These are phyloP conservation scores for Claviceps humidiphila DNA, from an alignment of 2,329 filamentous ascomycete species.

Conservation along the genomic window DNA sequence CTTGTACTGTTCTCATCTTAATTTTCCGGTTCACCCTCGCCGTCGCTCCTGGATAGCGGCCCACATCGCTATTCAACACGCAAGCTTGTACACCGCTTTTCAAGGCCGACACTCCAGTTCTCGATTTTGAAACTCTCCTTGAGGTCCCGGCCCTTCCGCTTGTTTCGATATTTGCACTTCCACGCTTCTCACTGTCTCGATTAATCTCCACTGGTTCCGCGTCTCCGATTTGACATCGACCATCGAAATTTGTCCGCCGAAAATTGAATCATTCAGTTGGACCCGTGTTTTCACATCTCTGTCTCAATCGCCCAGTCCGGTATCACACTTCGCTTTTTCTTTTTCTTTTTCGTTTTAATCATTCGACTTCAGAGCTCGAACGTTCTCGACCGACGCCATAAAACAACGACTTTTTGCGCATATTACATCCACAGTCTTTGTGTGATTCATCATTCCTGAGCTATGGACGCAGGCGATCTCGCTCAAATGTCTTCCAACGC, in stretches of 20 bases:
- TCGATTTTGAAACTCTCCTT: background rate
- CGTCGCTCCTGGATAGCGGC: background rate
- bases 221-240: background rate
- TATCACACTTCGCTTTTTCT: background rate
- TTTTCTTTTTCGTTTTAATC: background rate
- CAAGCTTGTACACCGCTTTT: conserved; percentile 3
- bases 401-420: background rate
- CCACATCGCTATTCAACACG: background rate
- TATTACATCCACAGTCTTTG: background rate
- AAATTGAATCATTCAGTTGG: background rate
- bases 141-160: conserved; percentile 4
- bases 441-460: conserved; percentile 20
- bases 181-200: background rate
- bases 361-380: background rate
- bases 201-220: background rate
- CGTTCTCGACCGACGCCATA: background rate
- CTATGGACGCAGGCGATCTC: conserved; percentile 94
- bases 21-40: background rate
- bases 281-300: background rate
- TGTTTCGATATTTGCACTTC: background rate
- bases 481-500: conserved; percentile 96
- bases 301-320: background rate
- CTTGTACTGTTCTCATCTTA: background rate
- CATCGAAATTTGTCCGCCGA: background rate
- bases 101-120: background rate